Percentiles rank a stretch among this genome's conserved stretches.
Conservation (phyloP, 2,329 filamentous ascomycete species). For the Drechslera avenae region DNA sequence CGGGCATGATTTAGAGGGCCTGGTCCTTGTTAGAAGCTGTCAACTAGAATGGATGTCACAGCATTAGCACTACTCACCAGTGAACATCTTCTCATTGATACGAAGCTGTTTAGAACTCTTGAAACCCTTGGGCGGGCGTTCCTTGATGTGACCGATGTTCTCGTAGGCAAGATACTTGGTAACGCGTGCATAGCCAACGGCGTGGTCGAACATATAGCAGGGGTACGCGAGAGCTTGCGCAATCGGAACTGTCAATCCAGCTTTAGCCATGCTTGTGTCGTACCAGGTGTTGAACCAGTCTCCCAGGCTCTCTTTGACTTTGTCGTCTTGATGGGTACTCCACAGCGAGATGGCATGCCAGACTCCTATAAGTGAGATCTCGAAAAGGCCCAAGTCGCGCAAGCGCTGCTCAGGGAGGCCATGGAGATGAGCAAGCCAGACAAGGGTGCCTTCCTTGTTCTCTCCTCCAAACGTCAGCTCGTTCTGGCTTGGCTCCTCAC, state of each 20-base stretch:
- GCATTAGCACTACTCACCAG: slow-evolving; percentile 18
- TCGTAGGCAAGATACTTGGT: slow-evolving; percentile 44
- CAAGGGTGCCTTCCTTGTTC: slow-evolving; percentile 14
- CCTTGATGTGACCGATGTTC: slow-evolving; percentile 30
- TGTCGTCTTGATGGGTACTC: slow-evolving; percentile 6
- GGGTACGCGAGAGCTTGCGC: slow-evolving; percentile 33
- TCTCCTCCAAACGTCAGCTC: slow-evolving; percentile 18
- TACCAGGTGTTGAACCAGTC: slow-evolving; percentile 20
- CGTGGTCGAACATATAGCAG: slow-evolving; percentile 36
- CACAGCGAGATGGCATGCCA: slow-evolving; percentile 18
- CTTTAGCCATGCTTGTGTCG: slow-evolving; percentile 5
- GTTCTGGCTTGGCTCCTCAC: slow-evolving; percentile 3
- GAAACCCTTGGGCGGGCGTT: slow-evolving; percentile 28
- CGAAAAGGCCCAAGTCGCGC: slow-evolving; percentile 13
- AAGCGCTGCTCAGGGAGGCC: slow-evolving; percentile 13
- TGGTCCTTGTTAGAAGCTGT: slow-evolving; percentile 2
- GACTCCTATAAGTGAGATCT: slow-evolving; percentile 16
- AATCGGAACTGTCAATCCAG: slow-evolving; percentile 4
- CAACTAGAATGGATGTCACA: background rate
- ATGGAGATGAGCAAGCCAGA: slow-evolving; percentile 21
- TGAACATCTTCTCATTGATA: slow-evolving; percentile 21
- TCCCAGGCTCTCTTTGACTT: slow-evolving; percentile 8
- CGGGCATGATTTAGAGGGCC: slow-evolving; percentile 29
- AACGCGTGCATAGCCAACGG: slow-evolving; percentile 28
- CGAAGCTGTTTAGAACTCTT: slow-evolving; percentile 18